phyloP scores from a whole-genome alignment of 176 grass and related monocot species.

The Aegilops speltoides region DNA sequence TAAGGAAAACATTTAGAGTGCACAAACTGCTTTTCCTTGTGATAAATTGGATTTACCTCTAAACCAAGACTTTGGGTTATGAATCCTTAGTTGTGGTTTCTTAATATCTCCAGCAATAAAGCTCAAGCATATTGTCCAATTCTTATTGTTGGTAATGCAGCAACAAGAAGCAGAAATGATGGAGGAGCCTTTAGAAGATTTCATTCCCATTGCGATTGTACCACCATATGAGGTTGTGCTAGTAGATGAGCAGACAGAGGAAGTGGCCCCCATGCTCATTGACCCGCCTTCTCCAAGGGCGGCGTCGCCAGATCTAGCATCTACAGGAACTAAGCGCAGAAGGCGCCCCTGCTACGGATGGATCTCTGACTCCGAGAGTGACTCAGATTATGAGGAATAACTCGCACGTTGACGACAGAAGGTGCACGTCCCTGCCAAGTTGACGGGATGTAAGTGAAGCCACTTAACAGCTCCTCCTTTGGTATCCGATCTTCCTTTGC shows the following conservation, averaged over 20 bases:
- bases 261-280: neutral
- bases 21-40: neutral
- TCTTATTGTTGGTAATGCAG: neutral
- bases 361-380: constrained; percentile 25
- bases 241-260: neutral
- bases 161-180: neutral
- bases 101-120: neutral
- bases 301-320: neutral
- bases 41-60: neutral
- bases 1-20: neutral
- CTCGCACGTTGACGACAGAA: neutral
- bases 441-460: too few relatives aligned
- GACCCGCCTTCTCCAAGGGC: neutral
- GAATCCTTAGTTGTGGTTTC: neutral
- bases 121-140: neutral
- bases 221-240: neutral
- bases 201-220: neutral
- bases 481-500: neutral
- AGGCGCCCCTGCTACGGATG: constrained; percentile 4
- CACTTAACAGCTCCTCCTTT: neutral
- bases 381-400: neutral
- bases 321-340: neutral
- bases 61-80: neutral
- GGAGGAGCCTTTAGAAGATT: neutral
- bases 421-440: too few relatives aligned